phyloP scores from a whole-genome alignment of 2,329 filamentous ascomycete species.

The Ramularia collo-cygni region DNA sequence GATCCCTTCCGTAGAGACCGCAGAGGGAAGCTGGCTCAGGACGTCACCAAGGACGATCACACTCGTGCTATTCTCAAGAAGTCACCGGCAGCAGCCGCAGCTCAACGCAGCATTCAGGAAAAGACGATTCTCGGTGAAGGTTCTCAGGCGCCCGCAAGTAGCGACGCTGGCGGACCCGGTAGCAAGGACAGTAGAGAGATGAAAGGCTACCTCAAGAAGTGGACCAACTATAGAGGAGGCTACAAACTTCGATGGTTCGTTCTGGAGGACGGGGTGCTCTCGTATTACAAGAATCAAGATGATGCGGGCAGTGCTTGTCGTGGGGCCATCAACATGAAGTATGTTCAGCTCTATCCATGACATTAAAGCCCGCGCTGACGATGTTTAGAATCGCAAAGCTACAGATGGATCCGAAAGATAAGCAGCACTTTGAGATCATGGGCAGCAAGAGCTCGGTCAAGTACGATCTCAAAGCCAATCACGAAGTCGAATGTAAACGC shows the following conservation, averaged over 20 bases:
- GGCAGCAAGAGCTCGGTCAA: conserved; percentile 95
- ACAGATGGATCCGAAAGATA: conserved; percentile 94
- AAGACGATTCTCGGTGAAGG: conserved; percentile 85
- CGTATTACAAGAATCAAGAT: conserved; percentile 99
- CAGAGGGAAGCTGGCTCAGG: conserved; percentile 91
- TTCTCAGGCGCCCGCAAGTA: conserved; percentile 30
- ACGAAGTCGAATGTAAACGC: conserved; percentile 93
- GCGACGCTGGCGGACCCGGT: conserved; percentile 46
- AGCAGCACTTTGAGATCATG: conserved; percentile 94
- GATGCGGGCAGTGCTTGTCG: conserved; percentile 93
- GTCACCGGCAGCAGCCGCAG: conserved; percentile 87
- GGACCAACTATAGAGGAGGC: conserved; percentile 97
- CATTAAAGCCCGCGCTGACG: too few relatives aligned
- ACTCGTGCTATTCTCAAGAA: conserved; percentile 85
- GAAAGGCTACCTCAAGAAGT: conserved; percentile 98
- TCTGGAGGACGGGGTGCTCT: conserved; percentile 90
- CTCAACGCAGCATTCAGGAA: conserved; percentile 92
- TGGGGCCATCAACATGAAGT: conserved; percentile 91
- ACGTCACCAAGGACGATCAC: conserved; percentile 90
- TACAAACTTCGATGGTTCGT: conserved; percentile 98
- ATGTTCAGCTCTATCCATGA: too few relatives aligned
- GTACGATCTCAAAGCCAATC: conserved; percentile 95
- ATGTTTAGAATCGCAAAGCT: conserved; percentile 70
- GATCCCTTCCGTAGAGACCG: conserved; percentile 93
- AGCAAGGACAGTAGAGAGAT: conserved; percentile 89